phyloP scores from a whole-genome alignment of 164 flowering plant species.

The Macadamia tetraphylla region DNA sequence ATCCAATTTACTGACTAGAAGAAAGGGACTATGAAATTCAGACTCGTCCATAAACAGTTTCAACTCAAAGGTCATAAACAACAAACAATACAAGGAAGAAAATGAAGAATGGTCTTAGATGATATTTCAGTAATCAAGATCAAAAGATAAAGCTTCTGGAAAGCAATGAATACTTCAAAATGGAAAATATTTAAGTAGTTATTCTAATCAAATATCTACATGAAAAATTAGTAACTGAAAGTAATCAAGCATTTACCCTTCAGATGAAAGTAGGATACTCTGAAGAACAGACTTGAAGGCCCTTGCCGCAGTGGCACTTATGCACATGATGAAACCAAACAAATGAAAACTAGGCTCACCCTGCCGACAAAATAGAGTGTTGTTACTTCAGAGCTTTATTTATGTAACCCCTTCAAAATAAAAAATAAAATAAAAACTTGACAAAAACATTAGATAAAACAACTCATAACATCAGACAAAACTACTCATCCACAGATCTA shows the following conservation, averaged over 20 bases:
- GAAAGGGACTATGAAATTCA: too few species aligned
- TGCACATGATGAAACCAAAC: slow-evolving; percentile 90
- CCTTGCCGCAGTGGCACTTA: slow-evolving; percentile 90
- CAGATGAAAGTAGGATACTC: slow-evolving; percentile 85
- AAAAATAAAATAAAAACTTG: background rate
- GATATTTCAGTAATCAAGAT: background rate
- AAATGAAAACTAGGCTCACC: slow-evolving; percentile 90
- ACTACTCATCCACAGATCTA: too few species aligned
- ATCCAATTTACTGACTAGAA: too few species aligned
- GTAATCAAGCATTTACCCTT: slow-evolving; percentile 53
- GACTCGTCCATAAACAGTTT: too few species aligned
- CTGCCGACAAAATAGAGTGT: slow-evolving; percentile 32
- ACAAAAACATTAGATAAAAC: too few species aligned
- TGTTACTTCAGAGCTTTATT: too few species aligned
- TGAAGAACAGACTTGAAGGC: slow-evolving; percentile 96
- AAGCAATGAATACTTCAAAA: background rate
- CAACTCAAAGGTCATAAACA: too few species aligned
- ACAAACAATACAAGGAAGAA: too few species aligned
- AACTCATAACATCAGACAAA: too few species aligned
- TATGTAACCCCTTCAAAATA: slow-evolving; percentile 1
- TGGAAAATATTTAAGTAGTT: too few species aligned
- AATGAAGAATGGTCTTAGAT: too few species aligned
- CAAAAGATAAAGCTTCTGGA: background rate
- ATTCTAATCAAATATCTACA: background rate
- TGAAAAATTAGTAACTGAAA: background rate